These are phyloP conservation scores for Isoetes taiwanensis DNA, from an alignment of 75 land plant genomes.

Conservation along the genomic window DNA sequence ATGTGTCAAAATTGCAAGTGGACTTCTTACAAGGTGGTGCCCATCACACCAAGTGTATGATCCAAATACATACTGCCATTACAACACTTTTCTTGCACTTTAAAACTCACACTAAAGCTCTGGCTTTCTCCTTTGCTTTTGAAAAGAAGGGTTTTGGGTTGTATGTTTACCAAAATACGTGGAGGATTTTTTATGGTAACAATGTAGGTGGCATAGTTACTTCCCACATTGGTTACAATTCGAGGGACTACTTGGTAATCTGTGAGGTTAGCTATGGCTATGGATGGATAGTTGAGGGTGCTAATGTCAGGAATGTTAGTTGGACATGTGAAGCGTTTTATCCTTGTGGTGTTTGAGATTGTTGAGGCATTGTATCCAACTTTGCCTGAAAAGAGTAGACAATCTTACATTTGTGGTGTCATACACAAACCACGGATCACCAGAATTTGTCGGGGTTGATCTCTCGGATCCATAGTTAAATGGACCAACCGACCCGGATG, in stretches of 20 bases:
- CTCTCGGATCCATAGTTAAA: neutral
- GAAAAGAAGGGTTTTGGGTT: neutral
- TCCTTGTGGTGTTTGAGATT: neutral
- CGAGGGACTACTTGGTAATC: neutral
- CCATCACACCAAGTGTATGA: slow-evolving; percentile 63
- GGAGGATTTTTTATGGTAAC: neutral
- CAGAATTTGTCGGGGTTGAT: neutral
- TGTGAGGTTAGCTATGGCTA: neutral
- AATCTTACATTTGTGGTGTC: neutral
- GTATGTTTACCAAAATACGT: neutral
- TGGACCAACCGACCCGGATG: neutral
- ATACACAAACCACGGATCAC: neutral
- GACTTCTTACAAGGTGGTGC: slow-evolving; percentile 53
- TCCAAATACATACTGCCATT: no score
- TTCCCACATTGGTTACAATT: neutral
- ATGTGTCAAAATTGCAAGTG: slow-evolving; percentile 75
- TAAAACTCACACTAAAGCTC: neutral
- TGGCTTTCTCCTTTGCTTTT: neutral
- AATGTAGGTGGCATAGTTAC: neutral
- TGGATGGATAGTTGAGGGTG: neutral
- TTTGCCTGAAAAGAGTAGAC: neutral
- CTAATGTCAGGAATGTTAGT: neutral
- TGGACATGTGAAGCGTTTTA: neutral
- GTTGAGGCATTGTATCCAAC: slow-evolving; percentile 3
- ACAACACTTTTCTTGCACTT: neutral